Percentiles rank a stretch among this genome's conserved stretches.
Evolutionary conservation across 768 basidiomycete genomes (phyloP).

Genomic region (Leccinum pellstonianum): DNA sequence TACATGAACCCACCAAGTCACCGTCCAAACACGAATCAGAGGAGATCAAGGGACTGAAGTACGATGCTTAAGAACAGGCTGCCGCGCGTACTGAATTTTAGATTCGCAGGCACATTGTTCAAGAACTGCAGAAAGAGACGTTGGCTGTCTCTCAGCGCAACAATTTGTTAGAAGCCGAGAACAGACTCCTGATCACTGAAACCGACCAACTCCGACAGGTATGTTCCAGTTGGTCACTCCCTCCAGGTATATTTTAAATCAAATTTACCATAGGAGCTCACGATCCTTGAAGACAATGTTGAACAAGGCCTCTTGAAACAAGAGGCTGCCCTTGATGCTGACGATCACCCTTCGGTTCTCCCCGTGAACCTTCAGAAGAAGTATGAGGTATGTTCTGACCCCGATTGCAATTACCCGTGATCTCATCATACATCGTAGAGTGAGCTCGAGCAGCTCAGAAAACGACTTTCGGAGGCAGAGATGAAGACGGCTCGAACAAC

Average conservation of each 20-base stretch:
- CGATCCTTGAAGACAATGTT: conserved; percentile 71
- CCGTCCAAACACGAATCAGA: conserved; percentile 53
- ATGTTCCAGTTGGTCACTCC: not conserved
- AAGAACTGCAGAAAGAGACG: conserved; percentile 85
- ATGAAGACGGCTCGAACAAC: conserved; percentile 70
- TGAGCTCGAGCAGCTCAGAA: conserved; percentile 69
- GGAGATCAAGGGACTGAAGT: conserved; percentile 86
- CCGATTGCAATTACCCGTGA: not conserved
- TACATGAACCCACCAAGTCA: conserved; percentile 31
- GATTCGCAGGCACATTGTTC: conserved; percentile 70
- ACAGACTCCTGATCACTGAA: conserved; percentile 56
- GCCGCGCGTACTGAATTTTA: conserved; percentile 1
- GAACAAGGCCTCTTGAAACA: conserved; percentile 57
- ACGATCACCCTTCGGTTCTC: conserved; percentile 14
- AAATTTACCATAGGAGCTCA: conserved; percentile 57
- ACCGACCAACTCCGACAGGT: conserved; percentile 73
- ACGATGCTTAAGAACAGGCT: conserved; percentile 4
- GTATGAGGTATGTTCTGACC: conserved; percentile 48
- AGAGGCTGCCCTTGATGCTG: conserved; percentile 40
- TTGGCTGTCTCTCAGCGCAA: conserved; percentile 56
- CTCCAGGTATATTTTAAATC: not conserved
- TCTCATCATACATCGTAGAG: conserved; percentile 35
- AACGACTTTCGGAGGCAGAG: conserved; percentile 66
- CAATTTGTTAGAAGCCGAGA: conserved; percentile 75
- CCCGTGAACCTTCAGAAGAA: conserved; percentile 42